Base-by-base conservation (phyloP, 345 rosid genomes). In the Ceriops decandra region DNA sequence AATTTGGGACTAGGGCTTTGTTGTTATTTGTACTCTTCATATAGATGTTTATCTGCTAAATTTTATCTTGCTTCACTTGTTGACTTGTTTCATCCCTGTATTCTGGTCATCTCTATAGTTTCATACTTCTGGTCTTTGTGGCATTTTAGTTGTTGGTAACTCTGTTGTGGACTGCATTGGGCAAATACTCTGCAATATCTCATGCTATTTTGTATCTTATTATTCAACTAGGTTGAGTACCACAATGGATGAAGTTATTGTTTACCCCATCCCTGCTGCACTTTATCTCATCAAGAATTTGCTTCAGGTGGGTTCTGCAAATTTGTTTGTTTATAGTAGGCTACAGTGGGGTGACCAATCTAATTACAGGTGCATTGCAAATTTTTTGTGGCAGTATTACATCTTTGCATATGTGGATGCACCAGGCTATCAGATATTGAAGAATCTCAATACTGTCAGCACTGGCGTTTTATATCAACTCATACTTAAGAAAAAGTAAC, bases 381-480 rank as follows among this genome's bases (percentile, higher is more conserved):
- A 8, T 74, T 61, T 70, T 79, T 2, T 70, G 60, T 81, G 76
- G 86, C 87, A 90, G 97, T 95, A 95, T 80, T 95, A 95, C 81
- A 95, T 95, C 79, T 91, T 95, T 84, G 93, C 99, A 16, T 95
- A 95, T 62, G 96, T 90, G 58, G 95, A 90, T 66, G 99, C 99
- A 28, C 98, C 98, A 5, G 99, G 98, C 62, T 91, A 95, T 74
- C 99, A 91, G 82, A 95, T 95, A 81, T 81, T 88, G 84, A 95
- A 95, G 93, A 95, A 95, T 81, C 81, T 95, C 62, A 95, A 95
- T 77, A 95, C 91, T 52, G 91, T 95, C 68, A 95, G 96, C 72
- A 91, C 99, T 47, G 96, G 99, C 72, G 83, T 95, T 75, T 82
- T 95, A 71, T 91, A 95, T 81, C 85, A 89, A 75, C 86, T 91